Evolutionary conservation across 2,329 filamentous ascomycete species (phyloP), one percentile per base, ranked within the genome.

Genomic region (Trichocomaceae sp.): DNA sequence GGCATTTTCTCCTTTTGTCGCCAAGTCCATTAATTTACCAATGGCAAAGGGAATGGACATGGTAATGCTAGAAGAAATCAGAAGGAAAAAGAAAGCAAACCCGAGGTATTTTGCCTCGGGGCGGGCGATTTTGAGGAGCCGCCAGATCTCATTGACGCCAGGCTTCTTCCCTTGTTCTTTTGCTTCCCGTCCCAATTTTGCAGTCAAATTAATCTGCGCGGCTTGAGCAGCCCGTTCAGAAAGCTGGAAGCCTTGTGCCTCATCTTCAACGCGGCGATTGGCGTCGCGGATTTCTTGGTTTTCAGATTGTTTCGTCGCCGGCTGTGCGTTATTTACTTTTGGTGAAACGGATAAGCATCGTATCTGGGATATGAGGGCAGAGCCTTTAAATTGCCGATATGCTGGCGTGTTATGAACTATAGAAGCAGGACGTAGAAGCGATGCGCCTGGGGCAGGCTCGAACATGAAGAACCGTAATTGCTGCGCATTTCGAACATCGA

Each of bases 41-140:
- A 99, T 95, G 0, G 91, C 95, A 68, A 96, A 96, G 1, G 93
- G 93, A 57, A 99, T 88, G 2, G 90, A 91, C 87, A 99, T 95
- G 55, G 91, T 95, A 62, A 99, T 90, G 50, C 84, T 82, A 3
- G 92, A 97, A 15, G 92, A 96, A 59, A 96, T 79, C 56, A 99
- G 79, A 50, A 99, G 79, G 67, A 96, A 87, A 54, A 87, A 69
- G 68, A 97, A 92, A 3, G 95, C 95, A 60, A 87, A 72, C 6
- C 78, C 79, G 15, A 99, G 83, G 71, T 88, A 87, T 66, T 79
- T 85, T 29, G 87, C 75, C 74, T 99, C 93, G 2, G 92, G 92
- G 54, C 83, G 80, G 12, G 93, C 93, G 67, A 99, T 93, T 72
- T 86, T 90, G 69, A 99, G 80, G 64, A 99, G 76, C 50, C 93